phyloP scores from a whole-genome alignment of 169 alveolate genomes.

The Babesia microti region DNA sequence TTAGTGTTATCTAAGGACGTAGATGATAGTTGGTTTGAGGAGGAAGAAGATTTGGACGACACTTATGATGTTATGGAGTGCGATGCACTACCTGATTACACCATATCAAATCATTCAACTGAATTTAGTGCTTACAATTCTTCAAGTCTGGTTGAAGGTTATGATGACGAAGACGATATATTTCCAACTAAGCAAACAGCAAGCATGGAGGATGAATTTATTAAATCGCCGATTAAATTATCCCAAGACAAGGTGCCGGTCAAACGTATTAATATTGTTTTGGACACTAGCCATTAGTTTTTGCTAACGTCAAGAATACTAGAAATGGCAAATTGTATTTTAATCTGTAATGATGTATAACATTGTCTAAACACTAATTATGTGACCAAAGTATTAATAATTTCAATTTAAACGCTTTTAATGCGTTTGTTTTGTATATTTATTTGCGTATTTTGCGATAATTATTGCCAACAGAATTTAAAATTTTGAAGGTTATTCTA shows the following conservation, averaged over 20 bases:
- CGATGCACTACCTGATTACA: neutral
- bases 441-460: too few species aligned
- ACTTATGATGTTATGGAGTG: neutral
- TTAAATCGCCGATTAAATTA: neutral
- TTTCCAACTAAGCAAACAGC: neutral
- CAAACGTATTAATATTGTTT: too few species aligned
- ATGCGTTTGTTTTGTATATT: too few species aligned
- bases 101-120: slow-evolving; percentile 1
- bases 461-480: too few species aligned
- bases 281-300: too few species aligned
- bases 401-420: too few species aligned
- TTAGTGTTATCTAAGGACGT: slow-evolving; percentile 2
- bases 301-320: too few species aligned
- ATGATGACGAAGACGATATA: slow-evolving; percentile 21
- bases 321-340: too few species aligned
- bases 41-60: slow-evolving; percentile 31
- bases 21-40: slow-evolving; percentile 48
- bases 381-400: too few species aligned
- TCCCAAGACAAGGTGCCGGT: slow-evolving; percentile 9
- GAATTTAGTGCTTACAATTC: neutral
- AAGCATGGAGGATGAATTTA: neutral
- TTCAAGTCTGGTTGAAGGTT: slow-evolving; percentile 21
- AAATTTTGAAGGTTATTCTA: too few species aligned
- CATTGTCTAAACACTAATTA: too few species aligned
- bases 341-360: too few species aligned